Evolutionary conservation across 2,329 filamentous ascomycete species (phyloP).

Genomic region (Mycosphaerella sp.): DNA sequence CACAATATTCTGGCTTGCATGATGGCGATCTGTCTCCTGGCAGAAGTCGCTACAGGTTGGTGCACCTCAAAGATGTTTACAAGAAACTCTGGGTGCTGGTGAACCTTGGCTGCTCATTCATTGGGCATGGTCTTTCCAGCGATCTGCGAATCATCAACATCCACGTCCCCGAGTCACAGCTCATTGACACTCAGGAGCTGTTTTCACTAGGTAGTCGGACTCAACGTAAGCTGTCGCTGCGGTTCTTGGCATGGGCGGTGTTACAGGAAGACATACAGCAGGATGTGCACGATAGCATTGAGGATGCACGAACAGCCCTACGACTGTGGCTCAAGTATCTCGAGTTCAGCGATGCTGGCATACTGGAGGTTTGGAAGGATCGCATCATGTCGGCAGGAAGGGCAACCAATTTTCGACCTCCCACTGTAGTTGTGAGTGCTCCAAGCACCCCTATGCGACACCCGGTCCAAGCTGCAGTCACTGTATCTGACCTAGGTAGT

Average conservation of each 20-base stretch:
- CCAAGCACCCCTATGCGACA: conserved; percentile 30
- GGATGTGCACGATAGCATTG: conserved; percentile 85
- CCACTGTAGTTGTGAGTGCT: conserved; percentile 27
- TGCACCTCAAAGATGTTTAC: conserved; percentile 85
- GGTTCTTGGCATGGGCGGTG: conserved; percentile 85
- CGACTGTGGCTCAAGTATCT: conserved; percentile 85
- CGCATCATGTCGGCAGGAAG: conserved; percentile 70
- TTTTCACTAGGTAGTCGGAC: conserved; percentile 72
- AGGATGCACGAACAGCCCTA: conserved; percentile 86
- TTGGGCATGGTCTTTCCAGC: conserved; percentile 87
- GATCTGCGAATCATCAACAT: conserved; percentile 99
- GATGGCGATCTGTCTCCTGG: conserved; percentile 75
- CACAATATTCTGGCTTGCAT: conserved; percentile 86
- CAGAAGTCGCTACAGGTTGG: conserved; percentile 72
- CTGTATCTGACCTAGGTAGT: neutral
- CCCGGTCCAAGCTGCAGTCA: neutral
- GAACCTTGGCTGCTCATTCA: conserved; percentile 87
- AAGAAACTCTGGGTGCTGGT: conserved; percentile 97
- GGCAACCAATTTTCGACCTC: conserved; percentile 45
- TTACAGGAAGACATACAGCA: conserved; percentile 92
- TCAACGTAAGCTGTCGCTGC: conserved; percentile 79
- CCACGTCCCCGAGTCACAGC: conserved; percentile 80
- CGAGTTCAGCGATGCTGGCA: conserved; percentile 80
- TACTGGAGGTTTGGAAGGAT: conserved; percentile 74
- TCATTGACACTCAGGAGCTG: conserved; percentile 88